Percentiles rank a stretch among this genome's conserved stretches.
These are phyloP conservation scores for Pouteria campechiana DNA, from an alignment of 179 eudicot genomes.

Conservation along the genomic window DNA sequence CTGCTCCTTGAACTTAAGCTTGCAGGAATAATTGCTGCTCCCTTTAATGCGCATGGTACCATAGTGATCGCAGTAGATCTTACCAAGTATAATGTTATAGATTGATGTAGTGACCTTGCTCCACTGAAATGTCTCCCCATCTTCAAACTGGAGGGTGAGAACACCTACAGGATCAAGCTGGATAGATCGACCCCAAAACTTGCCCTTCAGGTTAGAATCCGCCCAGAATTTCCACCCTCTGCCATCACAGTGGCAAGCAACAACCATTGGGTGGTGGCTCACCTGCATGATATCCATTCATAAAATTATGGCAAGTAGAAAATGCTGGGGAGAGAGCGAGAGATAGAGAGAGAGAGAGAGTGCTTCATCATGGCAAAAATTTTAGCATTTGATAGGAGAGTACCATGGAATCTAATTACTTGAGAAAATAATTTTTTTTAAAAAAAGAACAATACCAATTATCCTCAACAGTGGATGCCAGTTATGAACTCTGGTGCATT, in stretches of 20 bases:
- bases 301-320: not conserved
- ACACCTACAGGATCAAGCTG: constrained; percentile 89
- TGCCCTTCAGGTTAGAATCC: constrained; percentile 95
- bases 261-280: constrained; percentile 94
- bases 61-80: constrained; percentile 92
- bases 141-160: constrained; percentile 87
- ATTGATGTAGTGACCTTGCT: constrained; percentile 97
- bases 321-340: too few relatives aligned
- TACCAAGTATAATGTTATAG: constrained; percentile 90
- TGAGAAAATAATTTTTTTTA: too few relatives aligned
- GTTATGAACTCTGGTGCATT: too few relatives aligned
- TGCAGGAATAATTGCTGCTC: constrained; percentile 90
- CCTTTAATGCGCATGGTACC: constrained; percentile 98
- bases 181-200: constrained; percentile 98
- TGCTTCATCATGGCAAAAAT: too few relatives aligned
- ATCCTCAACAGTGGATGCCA: too few relatives aligned
- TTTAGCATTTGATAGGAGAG: too few relatives aligned
- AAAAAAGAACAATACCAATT: too few relatives aligned
- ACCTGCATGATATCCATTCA: constrained; percentile 33
- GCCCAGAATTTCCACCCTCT: constrained; percentile 97
- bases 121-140: constrained; percentile 96
- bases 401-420: too few relatives aligned
- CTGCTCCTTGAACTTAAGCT: constrained; percentile 92
- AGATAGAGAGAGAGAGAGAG: too few relatives aligned
- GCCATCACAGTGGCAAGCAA: constrained; percentile 98